These are phyloP conservation scores for Verbena officinalis DNA, from an alignment of 257 asterid species.

Conservation along the genomic window DNA sequence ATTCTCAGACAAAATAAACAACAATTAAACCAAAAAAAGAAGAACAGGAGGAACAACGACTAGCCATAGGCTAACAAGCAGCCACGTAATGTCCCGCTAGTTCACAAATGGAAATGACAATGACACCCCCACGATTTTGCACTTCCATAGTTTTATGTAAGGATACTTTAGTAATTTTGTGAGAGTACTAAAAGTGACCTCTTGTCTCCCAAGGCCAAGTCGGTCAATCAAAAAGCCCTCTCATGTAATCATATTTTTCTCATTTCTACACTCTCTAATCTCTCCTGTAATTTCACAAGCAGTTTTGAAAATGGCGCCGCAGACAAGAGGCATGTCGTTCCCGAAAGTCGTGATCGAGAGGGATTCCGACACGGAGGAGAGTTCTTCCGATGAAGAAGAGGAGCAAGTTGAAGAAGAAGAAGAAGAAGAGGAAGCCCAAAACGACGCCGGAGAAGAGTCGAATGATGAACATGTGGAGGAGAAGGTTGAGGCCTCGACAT, in stretches of 20 bases:
- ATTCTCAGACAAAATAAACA: no score
- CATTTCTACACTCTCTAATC: no score
- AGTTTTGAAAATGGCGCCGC: conserved; percentile 63
- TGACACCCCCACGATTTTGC: conserved; percentile 4
- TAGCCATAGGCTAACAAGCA: conserved; percentile 24
- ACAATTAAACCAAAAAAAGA: no score
- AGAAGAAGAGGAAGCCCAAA: conserved; percentile 27
- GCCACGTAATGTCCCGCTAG: conserved; percentile 47
- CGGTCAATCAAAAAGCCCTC: conserved; percentile 26
- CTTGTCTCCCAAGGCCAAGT: conserved; percentile 28
- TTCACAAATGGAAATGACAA: conserved; percentile 19
- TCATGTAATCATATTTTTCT: background rate
- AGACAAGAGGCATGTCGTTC: conserved; percentile 57
- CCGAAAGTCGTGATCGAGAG: conserved; percentile 74
- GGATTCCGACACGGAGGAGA: conserved; percentile 75
- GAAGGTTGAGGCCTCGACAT: conserved; percentile 37
- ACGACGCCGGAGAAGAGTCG: conserved; percentile 40
- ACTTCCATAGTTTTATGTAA: background rate
- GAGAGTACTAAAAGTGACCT: background rate
- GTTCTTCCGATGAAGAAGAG: conserved; percentile 56
- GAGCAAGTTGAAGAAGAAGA: conserved; percentile 37
- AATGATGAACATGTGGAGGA: conserved; percentile 33
- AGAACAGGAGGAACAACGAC: conserved; percentile 23
- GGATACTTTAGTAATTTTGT: conserved; percentile 27
- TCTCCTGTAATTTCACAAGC: background rate